These are phyloP conservation scores for Jackrogersella multiformis DNA, from an alignment of 495 filamentous ascomycete genomes.

Conservation along the genomic window DNA sequence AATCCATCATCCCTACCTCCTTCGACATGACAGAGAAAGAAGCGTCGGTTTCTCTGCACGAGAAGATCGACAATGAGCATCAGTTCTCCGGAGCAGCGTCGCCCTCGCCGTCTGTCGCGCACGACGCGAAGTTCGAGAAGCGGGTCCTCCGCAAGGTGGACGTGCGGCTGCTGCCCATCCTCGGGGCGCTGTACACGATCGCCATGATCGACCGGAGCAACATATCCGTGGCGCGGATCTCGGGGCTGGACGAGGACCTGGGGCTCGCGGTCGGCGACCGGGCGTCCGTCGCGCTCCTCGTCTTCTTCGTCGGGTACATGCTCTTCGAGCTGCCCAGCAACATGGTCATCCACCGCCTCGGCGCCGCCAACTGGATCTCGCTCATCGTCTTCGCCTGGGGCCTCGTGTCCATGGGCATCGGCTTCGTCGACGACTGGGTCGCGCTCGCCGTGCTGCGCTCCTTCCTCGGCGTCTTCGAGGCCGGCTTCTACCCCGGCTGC, in stretches of 20 bases:
- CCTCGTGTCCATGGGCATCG: constrained; percentile 64
- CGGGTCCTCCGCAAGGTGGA: constrained; percentile 70
- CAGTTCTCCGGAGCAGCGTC: not conserved
- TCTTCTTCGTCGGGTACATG: constrained; percentile 55
- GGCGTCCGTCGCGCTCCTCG: constrained; percentile 59
- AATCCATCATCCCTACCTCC: not conserved
- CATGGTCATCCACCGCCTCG: constrained; percentile 69
- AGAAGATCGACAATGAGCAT: constrained; percentile 21
- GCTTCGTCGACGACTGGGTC: constrained; percentile 62
- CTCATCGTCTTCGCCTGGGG: constrained; percentile 67
- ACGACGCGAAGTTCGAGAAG: constrained; percentile 36
- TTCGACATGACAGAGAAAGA: constrained; percentile 30
- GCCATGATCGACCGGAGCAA: constrained; percentile 48
- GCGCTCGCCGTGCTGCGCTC: constrained; percentile 62
- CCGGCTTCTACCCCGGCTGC: constrained; percentile 68
- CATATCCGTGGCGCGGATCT: constrained; percentile 53
- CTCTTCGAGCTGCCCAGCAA: constrained; percentile 68
- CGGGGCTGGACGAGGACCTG: constrained; percentile 58
- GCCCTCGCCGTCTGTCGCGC: not conserved
- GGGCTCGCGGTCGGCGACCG: constrained; percentile 28
- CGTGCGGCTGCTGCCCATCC: constrained; percentile 66
- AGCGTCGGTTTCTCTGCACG: constrained; percentile 30
- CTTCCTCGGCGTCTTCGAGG: constrained; percentile 66
- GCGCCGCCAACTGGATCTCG: constrained; percentile 68
- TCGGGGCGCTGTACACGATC: constrained; percentile 49